Percentiles rank a stretch among this genome's conserved stretches.
Evolutionary conservation across 78 protist genomes (phyloP).

Genomic region (slime mould (Dictyostelium discoideum)): DNA sequence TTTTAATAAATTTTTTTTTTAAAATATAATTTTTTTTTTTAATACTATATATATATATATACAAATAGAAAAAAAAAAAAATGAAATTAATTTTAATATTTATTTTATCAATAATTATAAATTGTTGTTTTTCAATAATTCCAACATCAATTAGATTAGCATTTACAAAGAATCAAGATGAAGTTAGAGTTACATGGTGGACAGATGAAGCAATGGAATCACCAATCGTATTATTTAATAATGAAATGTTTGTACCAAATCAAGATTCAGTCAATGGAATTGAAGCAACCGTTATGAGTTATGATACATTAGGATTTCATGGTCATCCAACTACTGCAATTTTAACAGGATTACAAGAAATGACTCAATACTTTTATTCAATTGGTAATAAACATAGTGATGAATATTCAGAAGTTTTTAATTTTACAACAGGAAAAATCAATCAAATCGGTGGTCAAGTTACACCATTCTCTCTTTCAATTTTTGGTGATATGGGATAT

Average conservation of each 20-base stretch:
- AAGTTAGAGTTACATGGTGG: slow-evolving; percentile 43
- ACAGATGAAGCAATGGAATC: neutral
- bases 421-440: slow-evolving; percentile 30
- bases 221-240: slow-evolving; percentile 16
- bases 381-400: slow-evolving; percentile 40
- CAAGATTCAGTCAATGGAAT: neutral
- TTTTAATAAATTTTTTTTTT: neutral
- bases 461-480: slow-evolving; percentile 6
- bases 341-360: neutral
- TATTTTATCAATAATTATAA: neutral
- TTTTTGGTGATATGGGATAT: slow-evolving; percentile 63
- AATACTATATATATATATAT: neutral
- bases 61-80: neutral
- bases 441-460: neutral
- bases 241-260: neutral
- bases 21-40: neutral
- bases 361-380: slow-evolving; percentile 15
- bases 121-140: neutral
- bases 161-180: neutral
- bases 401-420: neutral
- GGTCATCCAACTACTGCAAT: slow-evolving; percentile 17
- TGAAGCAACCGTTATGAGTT: neutral
- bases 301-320: slow-evolving; percentile 15
- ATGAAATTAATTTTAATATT: neutral
- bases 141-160: neutral